Evolutionary conservation across 2,329 filamentous ascomycete species (phyloP).

Genomic region (Penicillium sp.): DNA sequence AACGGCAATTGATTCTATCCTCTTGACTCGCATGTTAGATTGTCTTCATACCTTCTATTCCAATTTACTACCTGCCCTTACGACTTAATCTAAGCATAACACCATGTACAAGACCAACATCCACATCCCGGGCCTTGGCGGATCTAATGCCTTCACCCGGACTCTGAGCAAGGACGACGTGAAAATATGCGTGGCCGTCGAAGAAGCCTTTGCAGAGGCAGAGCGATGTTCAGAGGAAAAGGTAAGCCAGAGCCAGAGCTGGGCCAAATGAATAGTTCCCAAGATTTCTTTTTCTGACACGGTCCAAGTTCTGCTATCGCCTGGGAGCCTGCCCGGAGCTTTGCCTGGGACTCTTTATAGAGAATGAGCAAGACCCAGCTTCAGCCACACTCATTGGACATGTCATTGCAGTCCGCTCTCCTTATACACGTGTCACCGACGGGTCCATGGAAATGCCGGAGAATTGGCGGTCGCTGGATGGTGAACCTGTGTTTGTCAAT

Average conservation of each 20-base stretch:
- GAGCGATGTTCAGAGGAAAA: slow-evolving; percentile 20
- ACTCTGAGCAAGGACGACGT: slow-evolving; percentile 12
- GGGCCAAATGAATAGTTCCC: not conserved
- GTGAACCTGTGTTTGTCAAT: not conserved
- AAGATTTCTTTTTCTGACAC: not conserved
- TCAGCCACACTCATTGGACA: slow-evolving; percentile 14
- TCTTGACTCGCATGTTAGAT: not conserved
- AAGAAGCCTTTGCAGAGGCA: slow-evolving; percentile 12
- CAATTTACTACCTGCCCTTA: not conserved
- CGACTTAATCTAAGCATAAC: not conserved
- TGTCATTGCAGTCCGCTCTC: slow-evolving; percentile 11
- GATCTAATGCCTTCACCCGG: slow-evolving; percentile 7
- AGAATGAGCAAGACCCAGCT: not conserved
- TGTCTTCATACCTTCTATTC: not conserved
- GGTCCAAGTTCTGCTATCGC: slow-evolving; percentile 15
- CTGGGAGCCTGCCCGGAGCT: slow-evolving; percentile 10
- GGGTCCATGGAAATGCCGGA: slow-evolving; percentile 18
- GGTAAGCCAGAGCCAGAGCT: not conserved
- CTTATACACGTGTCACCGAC: slow-evolving; percentile 8
- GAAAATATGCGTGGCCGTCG: slow-evolving; percentile 13
- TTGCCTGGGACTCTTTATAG: slow-evolving; percentile 15
- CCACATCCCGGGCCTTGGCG: slow-evolving; percentile 5
- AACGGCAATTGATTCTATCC: not conserved
- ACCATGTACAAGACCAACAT: slow-evolving; percentile 2
- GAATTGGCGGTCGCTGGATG: slow-evolving; percentile 10